Conservation (phyloP, 768 basidiomycete genomes). For the Rhizopogon vinicolor region DNA sequence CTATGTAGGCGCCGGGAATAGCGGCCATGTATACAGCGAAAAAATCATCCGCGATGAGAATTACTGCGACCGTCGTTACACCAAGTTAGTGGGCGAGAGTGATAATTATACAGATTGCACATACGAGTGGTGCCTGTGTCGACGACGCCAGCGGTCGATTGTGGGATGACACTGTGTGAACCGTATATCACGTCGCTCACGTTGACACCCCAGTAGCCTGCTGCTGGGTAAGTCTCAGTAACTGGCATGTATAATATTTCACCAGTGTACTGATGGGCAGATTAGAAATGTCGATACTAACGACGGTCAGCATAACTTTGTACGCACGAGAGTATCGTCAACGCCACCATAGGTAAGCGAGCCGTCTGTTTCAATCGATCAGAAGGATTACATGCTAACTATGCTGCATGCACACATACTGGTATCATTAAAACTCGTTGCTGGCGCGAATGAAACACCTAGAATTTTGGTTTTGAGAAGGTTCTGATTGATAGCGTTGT, state of each 20-base stretch:
- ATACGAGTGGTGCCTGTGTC: slow-evolving; percentile 23
- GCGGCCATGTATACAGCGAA: slow-evolving; percentile 11
- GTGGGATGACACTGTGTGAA: slow-evolving; percentile 7
- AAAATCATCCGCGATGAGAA: slow-evolving; percentile 19
- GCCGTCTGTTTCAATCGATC: slow-evolving; percentile 12
- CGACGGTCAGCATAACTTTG: not conserved
- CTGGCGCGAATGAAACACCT: slow-evolving; percentile 18
- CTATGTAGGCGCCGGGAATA: slow-evolving; percentile 10
- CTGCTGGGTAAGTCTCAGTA: slow-evolving; percentile 21
- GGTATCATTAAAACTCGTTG: slow-evolving; percentile 10
- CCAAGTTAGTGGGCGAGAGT: not conserved
- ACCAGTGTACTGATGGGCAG: slow-evolving; percentile 14
- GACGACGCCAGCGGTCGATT: slow-evolving; percentile 23
- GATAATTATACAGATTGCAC: not conserved
- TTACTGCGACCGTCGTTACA: slow-evolving; percentile 2
- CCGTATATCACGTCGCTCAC: slow-evolving; percentile 17
- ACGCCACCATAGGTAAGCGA: slow-evolving; percentile 22
- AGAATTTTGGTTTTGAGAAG: slow-evolving; percentile 12
- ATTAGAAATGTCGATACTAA: not conserved
- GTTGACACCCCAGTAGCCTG: slow-evolving; percentile 25
- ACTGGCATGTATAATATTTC: slow-evolving; percentile 17
- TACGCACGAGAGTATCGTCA: slow-evolving; percentile 13
- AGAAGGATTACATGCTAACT: not conserved
- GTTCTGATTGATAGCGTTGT: slow-evolving; percentile 19
- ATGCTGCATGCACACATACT: slow-evolving; percentile 4